These are phyloP conservation scores for Paramecium biaurelia DNA, from an alignment of 73 alveolate species.

Conservation along the genomic window DNA sequence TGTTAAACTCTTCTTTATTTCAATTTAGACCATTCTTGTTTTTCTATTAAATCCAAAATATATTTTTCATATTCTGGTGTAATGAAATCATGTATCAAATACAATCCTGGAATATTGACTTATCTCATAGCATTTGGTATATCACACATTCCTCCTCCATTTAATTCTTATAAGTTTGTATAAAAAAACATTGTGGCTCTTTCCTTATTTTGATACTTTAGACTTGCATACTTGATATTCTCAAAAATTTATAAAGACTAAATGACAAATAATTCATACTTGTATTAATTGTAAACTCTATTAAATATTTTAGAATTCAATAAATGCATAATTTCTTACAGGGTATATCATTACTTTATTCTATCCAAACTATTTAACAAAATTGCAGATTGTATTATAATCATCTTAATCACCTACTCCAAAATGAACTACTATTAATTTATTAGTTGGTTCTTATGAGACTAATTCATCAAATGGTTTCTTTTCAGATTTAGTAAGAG, in stretches of 20 bases:
- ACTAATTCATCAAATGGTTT: constrained; percentile 39
- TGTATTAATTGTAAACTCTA: constrained; percentile 18
- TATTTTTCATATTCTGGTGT: constrained; percentile 75
- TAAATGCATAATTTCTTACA: constrained; percentile 56
- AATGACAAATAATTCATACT: not conserved
- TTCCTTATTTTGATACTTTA: constrained; percentile 45
- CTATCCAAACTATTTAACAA: constrained; percentile 29
- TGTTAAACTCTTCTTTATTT: constrained; percentile 82
- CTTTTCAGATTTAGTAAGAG: constrained; percentile 36
- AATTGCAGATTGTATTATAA: constrained; percentile 1
- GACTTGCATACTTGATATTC: constrained; percentile 22
- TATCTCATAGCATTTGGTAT: constrained; percentile 58
- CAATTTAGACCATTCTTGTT: constrained; percentile 68
- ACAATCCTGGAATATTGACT: constrained; percentile 75
- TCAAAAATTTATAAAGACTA: constrained; percentile 25
- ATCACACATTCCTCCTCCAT: constrained; percentile 50
- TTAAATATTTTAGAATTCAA: not conserved
- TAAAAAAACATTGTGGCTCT: constrained; percentile 65
- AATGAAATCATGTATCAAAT: constrained; percentile 73
- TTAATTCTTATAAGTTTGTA: constrained; percentile 22
- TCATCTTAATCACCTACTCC: constrained; percentile 65
- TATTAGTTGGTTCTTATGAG: constrained; percentile 54
- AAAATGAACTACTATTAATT: constrained; percentile 54
- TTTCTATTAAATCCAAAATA: constrained; percentile 66
- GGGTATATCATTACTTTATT: constrained; percentile 57